phyloP scores from a whole-genome alignment of 1,284 basidiomycete species.

The Ustilago nuda region DNA sequence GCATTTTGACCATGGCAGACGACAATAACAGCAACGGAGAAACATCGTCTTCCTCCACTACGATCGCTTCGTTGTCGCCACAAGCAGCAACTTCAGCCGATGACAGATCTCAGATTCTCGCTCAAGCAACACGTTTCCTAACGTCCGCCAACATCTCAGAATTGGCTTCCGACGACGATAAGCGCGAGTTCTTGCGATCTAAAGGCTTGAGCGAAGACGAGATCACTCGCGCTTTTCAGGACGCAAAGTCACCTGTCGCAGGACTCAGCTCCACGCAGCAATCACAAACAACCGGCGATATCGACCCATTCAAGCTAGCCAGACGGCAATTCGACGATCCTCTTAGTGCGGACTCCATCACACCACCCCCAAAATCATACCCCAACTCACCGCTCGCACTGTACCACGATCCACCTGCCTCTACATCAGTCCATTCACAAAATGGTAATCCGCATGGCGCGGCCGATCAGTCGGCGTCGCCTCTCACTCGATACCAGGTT shows the following conservation, averaged over 20 bases:
- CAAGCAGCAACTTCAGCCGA: background rate
- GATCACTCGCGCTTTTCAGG: slow-evolving; percentile 55
- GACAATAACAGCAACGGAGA: slow-evolving; percentile 17
- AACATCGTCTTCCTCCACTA: slow-evolving; percentile 14
- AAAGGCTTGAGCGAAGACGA: slow-evolving; percentile 62
- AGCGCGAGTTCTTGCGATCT: slow-evolving; percentile 57
- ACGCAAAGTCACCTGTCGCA: slow-evolving; percentile 54
- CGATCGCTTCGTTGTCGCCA: slow-evolving; percentile 1
- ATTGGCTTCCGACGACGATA: slow-evolving; percentile 35
- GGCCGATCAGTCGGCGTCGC: slow-evolving; percentile 19
- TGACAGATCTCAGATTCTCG: slow-evolving; percentile 48
- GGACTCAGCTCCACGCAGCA: slow-evolving; percentile 13
- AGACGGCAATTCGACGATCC: slow-evolving; percentile 59
- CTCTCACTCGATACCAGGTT: slow-evolving; percentile 59
- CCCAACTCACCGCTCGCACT: slow-evolving; percentile 63
- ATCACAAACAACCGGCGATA: slow-evolving; percentile 2
- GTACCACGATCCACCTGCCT: slow-evolving; percentile 51
- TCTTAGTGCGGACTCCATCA: slow-evolving; percentile 32
- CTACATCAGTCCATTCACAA: background rate
- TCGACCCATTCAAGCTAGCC: slow-evolving; percentile 51
- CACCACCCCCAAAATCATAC: slow-evolving; percentile 52
- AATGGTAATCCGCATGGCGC: slow-evolving; percentile 1
- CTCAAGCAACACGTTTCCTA: slow-evolving; percentile 65
- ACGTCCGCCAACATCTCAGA: slow-evolving; percentile 53
- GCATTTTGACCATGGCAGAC: slow-evolving; percentile 21